These are phyloP conservation scores for Colletotrichum destructivum DNA, from an alignment of 2,329 filamentous ascomycete species.

Conservation along the genomic window DNA sequence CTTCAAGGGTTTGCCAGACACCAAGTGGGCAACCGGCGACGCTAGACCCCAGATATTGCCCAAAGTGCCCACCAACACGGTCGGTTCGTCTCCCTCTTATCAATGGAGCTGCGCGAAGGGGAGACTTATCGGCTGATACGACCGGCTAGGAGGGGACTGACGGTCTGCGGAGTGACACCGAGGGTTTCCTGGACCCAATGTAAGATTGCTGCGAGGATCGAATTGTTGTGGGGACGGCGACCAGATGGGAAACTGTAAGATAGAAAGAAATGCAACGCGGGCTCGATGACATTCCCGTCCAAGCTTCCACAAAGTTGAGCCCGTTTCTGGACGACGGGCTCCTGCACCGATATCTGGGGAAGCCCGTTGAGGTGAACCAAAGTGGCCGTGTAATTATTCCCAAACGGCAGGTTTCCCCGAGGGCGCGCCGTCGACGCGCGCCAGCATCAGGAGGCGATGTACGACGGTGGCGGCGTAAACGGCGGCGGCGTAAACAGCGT, in stretches of 20 bases:
- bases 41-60: constrained; percentile 31
- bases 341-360: background rate
- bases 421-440: background rate
- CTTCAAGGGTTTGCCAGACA: background rate
- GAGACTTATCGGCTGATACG: constrained; percentile 21
- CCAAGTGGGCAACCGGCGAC: background rate
- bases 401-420: background rate
- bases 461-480: constrained; percentile 31
- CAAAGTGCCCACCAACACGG: constrained; percentile 6
- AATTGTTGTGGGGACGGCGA: background rate
- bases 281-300: background rate
- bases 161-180: constrained; percentile 9
- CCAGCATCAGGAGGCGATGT: background rate
- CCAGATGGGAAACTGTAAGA: no score
- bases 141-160: background rate
- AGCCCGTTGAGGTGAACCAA: background rate
- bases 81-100: background rate
- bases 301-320: background rate
- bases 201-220: background rate
- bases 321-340: background rate
- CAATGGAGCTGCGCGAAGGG: background rate
- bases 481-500: constrained; percentile 40
- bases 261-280: no score
- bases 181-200: background rate
- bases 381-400: background rate